Evolutionary conservation across 805 yeast species (phyloP), one percentile per base, ranked within the genome.

Genomic region (Starmera amethionina): DNA sequence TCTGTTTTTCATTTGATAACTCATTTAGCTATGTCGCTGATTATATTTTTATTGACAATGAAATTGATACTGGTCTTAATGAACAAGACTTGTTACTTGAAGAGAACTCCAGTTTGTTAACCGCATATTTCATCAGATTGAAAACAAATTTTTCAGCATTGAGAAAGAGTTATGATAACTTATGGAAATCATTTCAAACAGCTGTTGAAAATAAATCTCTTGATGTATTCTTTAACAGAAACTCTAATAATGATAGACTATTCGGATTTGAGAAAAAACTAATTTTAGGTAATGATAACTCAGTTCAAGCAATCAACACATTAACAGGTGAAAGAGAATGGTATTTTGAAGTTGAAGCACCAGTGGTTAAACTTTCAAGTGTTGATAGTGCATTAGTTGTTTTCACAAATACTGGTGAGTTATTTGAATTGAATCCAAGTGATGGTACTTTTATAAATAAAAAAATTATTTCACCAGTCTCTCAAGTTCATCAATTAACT

Each of bases 231-330:
- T 18, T 30, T 9, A n/a, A 14, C 10, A 29, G 13, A 8, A 12
- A 6, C 15, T 28, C n/a, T 5, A 33, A 40, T 16, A 47, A 44
- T 13, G 47, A 47, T 37, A 47, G 35, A 32, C 64, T 58, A 27
- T 75, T 75, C 58, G 80, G 80, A 1, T 64, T 70, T 30, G 50
- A 58, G 8, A 74, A 75, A 42, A 52, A 55, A 5, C 44, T 75
- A 25, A 53, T 74, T 3, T 62, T 64, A 1, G 62, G 69, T 3
- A 66, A 75, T 0, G 48, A 52, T 11, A 53, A 53, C 35, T 71
- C 72, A 5, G 38, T 79, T 1, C 55, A 67, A 9, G 75, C 73
- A 1, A 51, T 74, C 14, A 64, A 70, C 43, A 53, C 72, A 2
- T 48, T 56, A 6, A 56, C 65, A 38, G 73, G 74, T 15, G 47